phyloP scores from a whole-genome alignment of 805 yeast species.

The Clavispora vitiphila region DNA sequence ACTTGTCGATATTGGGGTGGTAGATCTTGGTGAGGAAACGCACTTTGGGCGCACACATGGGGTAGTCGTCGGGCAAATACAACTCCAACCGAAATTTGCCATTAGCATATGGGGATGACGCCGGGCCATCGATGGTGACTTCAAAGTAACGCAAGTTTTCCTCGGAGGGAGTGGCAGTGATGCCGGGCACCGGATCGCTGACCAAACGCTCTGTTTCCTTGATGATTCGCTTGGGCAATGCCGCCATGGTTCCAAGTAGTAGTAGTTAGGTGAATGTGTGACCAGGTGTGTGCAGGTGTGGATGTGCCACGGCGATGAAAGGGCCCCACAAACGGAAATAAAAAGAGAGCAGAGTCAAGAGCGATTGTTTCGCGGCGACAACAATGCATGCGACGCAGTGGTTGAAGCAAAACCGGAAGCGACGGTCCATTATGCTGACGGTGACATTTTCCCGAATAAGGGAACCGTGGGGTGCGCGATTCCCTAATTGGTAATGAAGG shows the following conservation, averaged over 20 bases:
- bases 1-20: conserved; percentile 93
- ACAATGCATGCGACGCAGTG: no score
- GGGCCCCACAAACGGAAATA: no score
- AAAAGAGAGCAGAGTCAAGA: no score
- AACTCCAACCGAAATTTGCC: conserved; percentile 81
- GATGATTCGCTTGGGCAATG: conserved; percentile 86
- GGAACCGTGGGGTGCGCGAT: no score
- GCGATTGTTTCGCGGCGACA: no score
- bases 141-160: conserved; percentile 91
- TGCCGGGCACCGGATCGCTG: conserved; percentile 96
- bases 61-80: conserved; percentile 93
- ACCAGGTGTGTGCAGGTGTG: neutral
- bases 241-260: conserved; percentile 36
- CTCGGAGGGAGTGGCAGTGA: conserved; percentile 87
- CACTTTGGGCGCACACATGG: conserved; percentile 96
- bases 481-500: no score
- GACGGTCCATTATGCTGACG: no score
- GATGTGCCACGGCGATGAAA: neutral
- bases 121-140: conserved; percentile 89
- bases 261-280: neutral
- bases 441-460: no score
- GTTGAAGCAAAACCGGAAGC: no score
- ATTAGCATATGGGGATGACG: conserved; percentile 80
- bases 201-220: conserved; percentile 93
- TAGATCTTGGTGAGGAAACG: conserved; percentile 90